Evolutionary conservation across 441 rosid genomes (phyloP), one percentile per base, ranked within the genome.

Genomic region (Pelargonium australe): DNA sequence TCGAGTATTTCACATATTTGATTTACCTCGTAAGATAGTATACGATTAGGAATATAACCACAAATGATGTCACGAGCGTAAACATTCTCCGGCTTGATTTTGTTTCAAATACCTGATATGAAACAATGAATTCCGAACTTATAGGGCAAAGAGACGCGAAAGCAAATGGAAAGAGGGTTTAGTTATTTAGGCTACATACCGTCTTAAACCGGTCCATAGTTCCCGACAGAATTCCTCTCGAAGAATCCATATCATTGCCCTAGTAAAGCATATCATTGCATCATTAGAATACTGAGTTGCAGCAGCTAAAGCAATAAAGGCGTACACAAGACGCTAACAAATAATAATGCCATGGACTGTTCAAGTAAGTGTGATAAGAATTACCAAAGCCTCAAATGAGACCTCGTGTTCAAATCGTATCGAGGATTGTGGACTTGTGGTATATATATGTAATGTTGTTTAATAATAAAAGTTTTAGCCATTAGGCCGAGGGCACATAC

Each of bases 201-300:
- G 77, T 92, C 84, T 95, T 95, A 75, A 95, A 87, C 68, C 89
- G 88, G 79, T 92, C 99, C 97, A 95, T 92, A 25, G 99, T 95
- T 80, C 99, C 96, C 6, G 98, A 92, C 45, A 92, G 89, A 57
- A 89, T 45, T 66, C 99, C 98, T 74, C 98, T 85, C 11, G 99
- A 92, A 58, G 98, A 65, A 86, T 95, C 99, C 99, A 92, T 95
- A 71, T 89, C 95, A 77, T 90, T 89, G 34, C 99, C 99, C 99
- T 95, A 73, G 19, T 31, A 73, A 73, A 77, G 74, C 41, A 72
- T 68, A 47, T 25, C 41, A 72, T 34, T 40, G 43, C 61, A n/a
- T 65, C 64, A 71, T 25, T 73, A 19, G 63, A 64, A 70, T 31
- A 31, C 37, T 31, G 37, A 4, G 68, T 66, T 79, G 74, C 67